Base-by-base conservation (phyloP, 2,329 filamentous ascomycete species). In the Fusarium incarnatum region DNA sequence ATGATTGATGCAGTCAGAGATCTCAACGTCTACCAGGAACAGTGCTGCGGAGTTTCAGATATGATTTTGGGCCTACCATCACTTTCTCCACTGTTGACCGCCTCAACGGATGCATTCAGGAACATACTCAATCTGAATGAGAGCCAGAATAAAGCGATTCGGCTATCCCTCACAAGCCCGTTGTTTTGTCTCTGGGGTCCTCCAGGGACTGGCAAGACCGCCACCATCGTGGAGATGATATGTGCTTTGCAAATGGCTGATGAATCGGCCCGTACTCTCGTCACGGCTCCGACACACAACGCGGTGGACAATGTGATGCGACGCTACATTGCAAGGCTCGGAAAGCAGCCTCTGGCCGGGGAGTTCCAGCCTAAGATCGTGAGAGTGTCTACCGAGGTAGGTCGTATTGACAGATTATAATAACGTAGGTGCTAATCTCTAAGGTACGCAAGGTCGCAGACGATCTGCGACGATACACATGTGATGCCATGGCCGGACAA, bases 131-230 rank as follows among this genome's bases (percentile, higher is more conserved):
- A 55, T 6, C 15, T 74, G 23, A 74, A 74, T 5, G 23, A 42
- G 0, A 73, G 71, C 18, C 73, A 75, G 20, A 73, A 47, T 15
- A 11, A 41, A 3, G 72, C 73, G 3, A 60, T 73, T 2, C 23
- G 53, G 1, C 20, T 68, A 6, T 40, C 81, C 5, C 63, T 82
- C 30, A 72, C 46, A 2, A 67, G 75, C 48, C 71, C 75, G 7
- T 64, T 84, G 5, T 79, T 79, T 4, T 82, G 80, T 46, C 74
- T 84, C 5, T 83, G 82, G 81, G 82, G 81, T 0, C 81, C 82
- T 15, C 82, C 82, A 2, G 83, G 83, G 6, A 83, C 82, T 1
- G 82, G 81, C 6, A 84, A 84, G 62, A 83, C 82, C 0, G 77
- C 81, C 37, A 83, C 81, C 0, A 79, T 83, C 9, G 79, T 82